A percentile compares a stretch with the other conserved stretches of the same genome.
phyloP scores from a whole-genome alignment of 2,329 filamentous ascomycete species.

The Colletotrichum phormii region DNA sequence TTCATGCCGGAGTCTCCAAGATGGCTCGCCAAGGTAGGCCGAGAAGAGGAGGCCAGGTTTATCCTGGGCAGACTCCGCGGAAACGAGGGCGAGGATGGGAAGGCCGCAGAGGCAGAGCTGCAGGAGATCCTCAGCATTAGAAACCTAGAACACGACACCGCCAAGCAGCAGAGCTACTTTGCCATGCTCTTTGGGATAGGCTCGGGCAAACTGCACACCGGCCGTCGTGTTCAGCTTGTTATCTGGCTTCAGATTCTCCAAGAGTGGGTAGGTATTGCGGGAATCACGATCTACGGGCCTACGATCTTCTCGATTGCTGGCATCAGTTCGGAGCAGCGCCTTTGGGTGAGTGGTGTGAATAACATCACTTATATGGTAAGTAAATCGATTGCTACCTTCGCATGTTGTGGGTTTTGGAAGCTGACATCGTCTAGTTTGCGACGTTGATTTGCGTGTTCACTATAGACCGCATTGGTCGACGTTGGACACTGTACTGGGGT shows the following conservation, averaged over 20 bases:
- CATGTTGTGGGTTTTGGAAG: background rate
- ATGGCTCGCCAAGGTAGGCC: conserved; percentile 74
- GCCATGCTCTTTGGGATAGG: conserved; percentile 76
- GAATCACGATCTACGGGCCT: conserved; percentile 71
- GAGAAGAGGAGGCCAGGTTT: conserved; percentile 74
- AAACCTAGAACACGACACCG: conserved; percentile 71
- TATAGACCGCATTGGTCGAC: conserved; percentile 74
- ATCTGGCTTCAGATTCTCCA: conserved; percentile 80
- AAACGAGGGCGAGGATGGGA: conserved; percentile 53
- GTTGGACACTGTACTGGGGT: conserved; percentile 78
- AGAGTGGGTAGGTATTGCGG: conserved; percentile 77
- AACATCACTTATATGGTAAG: conserved; percentile 61
- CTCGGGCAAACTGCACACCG: conserved; percentile 74
- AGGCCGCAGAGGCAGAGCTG: conserved; percentile 70
- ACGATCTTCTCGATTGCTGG: conserved; percentile 76
- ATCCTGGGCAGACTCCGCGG: conserved; percentile 75
- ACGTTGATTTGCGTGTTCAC: conserved; percentile 79
- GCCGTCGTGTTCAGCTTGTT: conserved; percentile 75
- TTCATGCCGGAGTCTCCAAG: conserved; percentile 78
- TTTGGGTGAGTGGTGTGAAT: conserved; percentile 71
- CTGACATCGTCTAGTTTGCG: conserved; percentile 54
- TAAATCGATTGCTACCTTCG: background rate
- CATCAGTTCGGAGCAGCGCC: conserved; percentile 68
- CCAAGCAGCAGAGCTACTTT: conserved; percentile 67
- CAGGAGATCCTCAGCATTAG: conserved; percentile 68